Conservation (phyloP, 768 basidiomycete genomes). For the Phylloporus sp. region DNA sequence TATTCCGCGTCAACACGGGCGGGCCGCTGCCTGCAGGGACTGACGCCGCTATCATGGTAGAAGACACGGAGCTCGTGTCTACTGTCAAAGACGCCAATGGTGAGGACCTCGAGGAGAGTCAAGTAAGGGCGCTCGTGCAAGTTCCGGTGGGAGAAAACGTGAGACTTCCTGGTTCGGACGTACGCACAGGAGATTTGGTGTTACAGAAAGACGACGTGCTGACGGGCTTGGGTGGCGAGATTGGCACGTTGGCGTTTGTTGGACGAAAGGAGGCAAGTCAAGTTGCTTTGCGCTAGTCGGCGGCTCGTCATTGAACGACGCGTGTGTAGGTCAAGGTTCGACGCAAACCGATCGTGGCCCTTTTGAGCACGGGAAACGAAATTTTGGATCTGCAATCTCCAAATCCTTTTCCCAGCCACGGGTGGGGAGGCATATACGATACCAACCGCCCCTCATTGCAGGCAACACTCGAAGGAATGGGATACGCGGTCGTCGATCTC, state of each 20-base stretch:
- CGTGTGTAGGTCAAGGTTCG: constrained; percentile 56
- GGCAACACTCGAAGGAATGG: constrained; percentile 64
- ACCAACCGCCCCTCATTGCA: constrained; percentile 80
- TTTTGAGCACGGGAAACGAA: constrained; percentile 87
- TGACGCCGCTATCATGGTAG: constrained; percentile 88
- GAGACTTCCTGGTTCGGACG: constrained; percentile 69
- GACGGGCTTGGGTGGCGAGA: constrained; percentile 67
- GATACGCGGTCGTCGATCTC: constrained; percentile 73
- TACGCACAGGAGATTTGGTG: constrained; percentile 59
- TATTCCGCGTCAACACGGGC: constrained; percentile 79
- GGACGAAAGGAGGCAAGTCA: constrained; percentile 59
- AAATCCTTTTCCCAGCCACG: constrained; percentile 27
- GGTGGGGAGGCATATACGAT: constrained; percentile 76
- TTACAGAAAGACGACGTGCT: constrained; percentile 59
- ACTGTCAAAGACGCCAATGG: constrained; percentile 37
- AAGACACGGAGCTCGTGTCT: constrained; percentile 77
- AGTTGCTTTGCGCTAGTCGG: background rate
- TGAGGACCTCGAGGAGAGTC: constrained; percentile 57
- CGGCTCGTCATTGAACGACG: background rate
- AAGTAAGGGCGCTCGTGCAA: constrained; percentile 62
- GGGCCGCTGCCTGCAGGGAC: constrained; percentile 70
- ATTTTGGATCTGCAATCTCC: constrained; percentile 56
- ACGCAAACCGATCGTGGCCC: constrained; percentile 68
- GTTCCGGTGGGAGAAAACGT: constrained; percentile 67
- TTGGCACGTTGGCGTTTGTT: constrained; percentile 78